Evolutionary conservation across 345 rosid species (phyloP).

Genomic region (Crucihimalaya himalaica): DNA sequence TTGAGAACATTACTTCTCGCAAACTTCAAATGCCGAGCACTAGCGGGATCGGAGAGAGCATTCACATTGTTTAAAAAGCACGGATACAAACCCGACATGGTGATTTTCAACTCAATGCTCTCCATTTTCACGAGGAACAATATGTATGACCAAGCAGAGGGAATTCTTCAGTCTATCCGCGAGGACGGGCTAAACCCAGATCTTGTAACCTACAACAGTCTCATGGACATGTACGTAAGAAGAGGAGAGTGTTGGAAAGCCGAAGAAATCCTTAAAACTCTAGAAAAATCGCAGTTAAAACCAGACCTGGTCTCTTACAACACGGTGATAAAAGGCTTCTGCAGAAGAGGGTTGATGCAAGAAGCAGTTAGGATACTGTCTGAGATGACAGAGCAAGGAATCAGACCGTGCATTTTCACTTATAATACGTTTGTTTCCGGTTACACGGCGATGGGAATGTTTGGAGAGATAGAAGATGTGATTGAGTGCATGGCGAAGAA

Average conservation of each 20-base stretch:
- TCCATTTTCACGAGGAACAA: constrained; percentile 70
- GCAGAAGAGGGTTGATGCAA: constrained; percentile 80
- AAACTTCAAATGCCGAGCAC: constrained; percentile 67
- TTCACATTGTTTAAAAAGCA: constrained; percentile 55
- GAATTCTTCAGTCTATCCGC: constrained; percentile 53
- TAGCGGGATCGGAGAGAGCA: constrained; percentile 70
- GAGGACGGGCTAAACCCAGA: constrained; percentile 70
- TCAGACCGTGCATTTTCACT: constrained; percentile 82
- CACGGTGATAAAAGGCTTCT: constrained; percentile 92
- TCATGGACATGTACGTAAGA: constrained; percentile 91
- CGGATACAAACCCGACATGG: constrained; percentile 84
- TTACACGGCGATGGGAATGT: constrained; percentile 68
- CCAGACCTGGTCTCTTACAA: constrained; percentile 86
- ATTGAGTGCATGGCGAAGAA: constrained; percentile 71
- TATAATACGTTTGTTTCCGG: constrained; percentile 81
- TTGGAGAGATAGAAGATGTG: constrained; percentile 64
- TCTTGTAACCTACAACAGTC: constrained; percentile 81
- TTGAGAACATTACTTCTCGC: constrained; percentile 77
- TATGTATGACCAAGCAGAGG: constrained; percentile 60
- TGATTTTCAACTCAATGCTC: constrained; percentile 75
- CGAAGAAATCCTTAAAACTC: constrained; percentile 65
- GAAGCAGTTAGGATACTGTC: constrained; percentile 76
- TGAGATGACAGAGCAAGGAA: constrained; percentile 68
- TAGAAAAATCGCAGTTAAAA: constrained; percentile 48
- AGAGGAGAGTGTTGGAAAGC: constrained; percentile 85